Conservation (phyloP, 139 green algal genomes). For the Coelastrella sp. region DNA sequence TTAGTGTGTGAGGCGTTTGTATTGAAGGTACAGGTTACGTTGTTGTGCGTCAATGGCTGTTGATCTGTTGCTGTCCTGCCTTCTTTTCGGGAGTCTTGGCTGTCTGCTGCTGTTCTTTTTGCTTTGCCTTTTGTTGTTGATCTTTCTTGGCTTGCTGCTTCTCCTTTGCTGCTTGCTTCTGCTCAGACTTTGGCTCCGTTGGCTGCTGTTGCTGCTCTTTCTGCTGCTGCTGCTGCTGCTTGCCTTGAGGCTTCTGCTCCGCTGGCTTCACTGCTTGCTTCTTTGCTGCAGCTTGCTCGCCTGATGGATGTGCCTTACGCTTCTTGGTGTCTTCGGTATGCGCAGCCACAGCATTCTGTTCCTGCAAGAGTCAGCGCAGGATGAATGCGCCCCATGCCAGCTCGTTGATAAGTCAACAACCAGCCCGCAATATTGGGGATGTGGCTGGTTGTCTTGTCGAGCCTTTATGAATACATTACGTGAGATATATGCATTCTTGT, state of each 20-base stretch:
- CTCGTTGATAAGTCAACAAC: background rate
- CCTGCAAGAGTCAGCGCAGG: background rate
- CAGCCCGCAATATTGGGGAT: background rate
- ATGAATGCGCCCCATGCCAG: background rate
- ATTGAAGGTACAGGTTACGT: no score
- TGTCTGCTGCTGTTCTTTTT: slow-evolving; percentile 8
- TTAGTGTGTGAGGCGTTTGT: no score
- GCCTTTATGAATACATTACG: background rate
- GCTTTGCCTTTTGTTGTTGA: slow-evolving; percentile 26
- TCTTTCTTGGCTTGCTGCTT: background rate
- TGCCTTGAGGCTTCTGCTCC: background rate
- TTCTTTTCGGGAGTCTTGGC: background rate
- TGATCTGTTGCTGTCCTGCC: no score
- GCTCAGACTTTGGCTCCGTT: background rate
- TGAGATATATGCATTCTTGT: background rate
- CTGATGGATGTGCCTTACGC: slow-evolving; percentile 30
- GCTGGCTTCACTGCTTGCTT: slow-evolving; percentile 30
- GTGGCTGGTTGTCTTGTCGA: background rate
- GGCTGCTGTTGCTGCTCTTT: slow-evolving; percentile 34
- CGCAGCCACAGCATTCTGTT: slow-evolving; percentile 14
- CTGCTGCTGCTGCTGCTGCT: slow-evolving; percentile 6
- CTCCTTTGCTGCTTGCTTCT: slow-evolving; percentile 26
- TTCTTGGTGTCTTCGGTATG: slow-evolving; percentile 28
- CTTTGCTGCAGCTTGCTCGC: slow-evolving; percentile 38
- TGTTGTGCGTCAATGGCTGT: no score